Evolutionary conservation across 768 basidiomycete genomes (phyloP).

Genomic region (Amyloporia xantha): DNA sequence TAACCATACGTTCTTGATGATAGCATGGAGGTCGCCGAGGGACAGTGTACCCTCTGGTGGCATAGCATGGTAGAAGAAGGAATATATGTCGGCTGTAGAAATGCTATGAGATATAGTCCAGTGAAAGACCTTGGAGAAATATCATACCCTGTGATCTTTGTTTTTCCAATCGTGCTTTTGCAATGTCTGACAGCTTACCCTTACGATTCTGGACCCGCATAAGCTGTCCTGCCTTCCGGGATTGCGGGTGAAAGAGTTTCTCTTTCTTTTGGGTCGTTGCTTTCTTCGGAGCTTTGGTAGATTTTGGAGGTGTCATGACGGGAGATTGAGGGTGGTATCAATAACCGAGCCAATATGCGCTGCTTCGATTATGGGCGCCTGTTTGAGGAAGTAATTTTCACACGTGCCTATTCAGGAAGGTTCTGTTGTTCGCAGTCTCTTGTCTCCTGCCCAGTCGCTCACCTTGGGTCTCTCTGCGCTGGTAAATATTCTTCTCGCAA

Average conservation of each 20-base stretch:
- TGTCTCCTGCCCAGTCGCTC: background rate
- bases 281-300: constrained; percentile 22
- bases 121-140: no score
- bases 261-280: constrained; percentile 48
- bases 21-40: constrained; percentile 56
- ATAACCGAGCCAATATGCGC: background rate
- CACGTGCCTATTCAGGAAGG: background rate
- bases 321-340: background rate
- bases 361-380: background rate
- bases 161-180: constrained; percentile 51
- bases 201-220: constrained; percentile 62
- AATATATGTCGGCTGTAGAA: constrained; percentile 57
- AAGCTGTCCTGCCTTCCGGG: constrained; percentile 76
- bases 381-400: background rate
- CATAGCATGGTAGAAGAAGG: constrained; percentile 70
- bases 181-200: constrained; percentile 51
- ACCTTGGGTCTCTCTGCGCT: background rate
- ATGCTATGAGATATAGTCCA: no score
- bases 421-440: background rate
- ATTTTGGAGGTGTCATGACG: constrained; percentile 30
- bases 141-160: constrained; percentile 45
- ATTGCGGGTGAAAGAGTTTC: constrained; percentile 77
- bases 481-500: background rate
- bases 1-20: constrained; percentile 66
- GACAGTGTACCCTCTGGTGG: constrained; percentile 53